A percentile compares a stretch with the other conserved stretches of the same genome.
Conservation (phyloP, 768 basidiomycete species). For the Roridomyces roridus region DNA sequence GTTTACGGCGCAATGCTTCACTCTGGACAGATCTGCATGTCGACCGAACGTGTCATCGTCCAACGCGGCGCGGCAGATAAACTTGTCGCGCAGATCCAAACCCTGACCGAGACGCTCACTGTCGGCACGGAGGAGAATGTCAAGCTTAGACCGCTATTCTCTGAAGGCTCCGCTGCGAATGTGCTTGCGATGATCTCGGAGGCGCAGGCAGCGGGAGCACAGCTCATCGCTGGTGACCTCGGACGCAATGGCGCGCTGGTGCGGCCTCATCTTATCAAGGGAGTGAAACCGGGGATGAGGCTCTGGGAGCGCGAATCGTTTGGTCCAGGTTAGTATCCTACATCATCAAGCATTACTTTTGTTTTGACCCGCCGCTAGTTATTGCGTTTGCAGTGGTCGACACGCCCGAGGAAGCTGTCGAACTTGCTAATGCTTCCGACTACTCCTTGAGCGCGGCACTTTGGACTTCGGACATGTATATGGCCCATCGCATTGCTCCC, state of each 20-base stretch:
- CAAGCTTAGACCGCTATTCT: conserved; percentile 48
- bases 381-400: conserved; percentile 51
- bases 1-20: conserved; percentile 49
- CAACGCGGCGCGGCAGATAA: conserved; percentile 45
- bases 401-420: conserved; percentile 58
- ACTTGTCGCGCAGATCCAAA: conserved; percentile 42
- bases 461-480: conserved; percentile 55
- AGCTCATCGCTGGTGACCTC: conserved; percentile 51
- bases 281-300: conserved; percentile 55
- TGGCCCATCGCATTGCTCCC: conserved; percentile 51
- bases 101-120: conserved; percentile 38
- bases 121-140: conserved; percentile 41
- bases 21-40: conserved; percentile 67
- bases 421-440: conserved; percentile 58
- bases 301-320: conserved; percentile 68
- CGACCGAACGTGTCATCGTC: conserved; percentile 62
- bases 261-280: conserved; percentile 57
- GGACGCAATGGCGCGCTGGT: conserved; percentile 45
- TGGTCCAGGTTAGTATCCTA: conserved; percentile 51
- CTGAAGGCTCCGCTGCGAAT: conserved; percentile 50
- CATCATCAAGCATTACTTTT: neutral
- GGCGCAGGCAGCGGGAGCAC: conserved; percentile 50
- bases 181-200: conserved; percentile 51
- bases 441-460: conserved; percentile 58
- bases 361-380: conserved; percentile 33